A percentile compares a stretch with the other conserved stretches of the same genome.
phyloP scores from a whole-genome alignment of 2,329 filamentous ascomycete genomes.

The Penicillium corylophilum region DNA sequence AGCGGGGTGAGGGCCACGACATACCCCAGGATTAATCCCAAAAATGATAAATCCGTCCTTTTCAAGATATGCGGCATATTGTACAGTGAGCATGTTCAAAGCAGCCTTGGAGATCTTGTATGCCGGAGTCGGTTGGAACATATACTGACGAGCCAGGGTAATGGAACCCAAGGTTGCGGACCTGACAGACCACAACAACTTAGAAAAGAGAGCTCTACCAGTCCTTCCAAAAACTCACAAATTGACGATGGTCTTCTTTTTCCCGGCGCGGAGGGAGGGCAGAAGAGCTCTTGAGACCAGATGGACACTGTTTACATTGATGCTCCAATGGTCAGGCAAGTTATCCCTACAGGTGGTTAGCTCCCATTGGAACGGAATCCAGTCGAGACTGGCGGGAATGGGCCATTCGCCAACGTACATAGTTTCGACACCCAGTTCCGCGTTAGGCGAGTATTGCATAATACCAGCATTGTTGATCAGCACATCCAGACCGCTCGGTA shows the following conservation, averaged over 20 bases:
- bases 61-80: slow-evolving; percentile 28
- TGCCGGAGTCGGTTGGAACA: slow-evolving; percentile 29
- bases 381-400: no score
- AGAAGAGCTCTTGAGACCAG: slow-evolving; percentile 42
- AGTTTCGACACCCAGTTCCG: no score
- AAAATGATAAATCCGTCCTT: slow-evolving; percentile 47
- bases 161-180: slow-evolving; percentile 48
- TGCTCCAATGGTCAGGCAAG: slow-evolving; percentile 39
- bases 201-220: no score
- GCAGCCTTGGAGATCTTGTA: slow-evolving; percentile 52
- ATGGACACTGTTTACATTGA: slow-evolving; percentile 46
- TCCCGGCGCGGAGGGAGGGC: slow-evolving; percentile 39
- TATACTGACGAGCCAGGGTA: slow-evolving; percentile 16
- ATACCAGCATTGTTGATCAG: slow-evolving; percentile 49
- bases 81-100: slow-evolving; percentile 49
- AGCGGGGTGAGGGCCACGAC: slow-evolving; percentile 14
- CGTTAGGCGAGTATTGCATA: slow-evolving; percentile 12
- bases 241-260: slow-evolving; percentile 46
- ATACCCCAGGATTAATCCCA: slow-evolving; percentile 47
- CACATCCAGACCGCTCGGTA: slow-evolving; percentile 46
- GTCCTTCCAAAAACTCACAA: slow-evolving; percentile 32
- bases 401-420: no score
- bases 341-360: slow-evolving; percentile 29
- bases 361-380: no score
- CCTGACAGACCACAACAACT: slow-evolving; percentile 20